These are phyloP conservation scores for Phaeosphaeriaceae sp. DNA, from an alignment of 2,329 filamentous ascomycete genomes.

Conservation along the genomic window DNA sequence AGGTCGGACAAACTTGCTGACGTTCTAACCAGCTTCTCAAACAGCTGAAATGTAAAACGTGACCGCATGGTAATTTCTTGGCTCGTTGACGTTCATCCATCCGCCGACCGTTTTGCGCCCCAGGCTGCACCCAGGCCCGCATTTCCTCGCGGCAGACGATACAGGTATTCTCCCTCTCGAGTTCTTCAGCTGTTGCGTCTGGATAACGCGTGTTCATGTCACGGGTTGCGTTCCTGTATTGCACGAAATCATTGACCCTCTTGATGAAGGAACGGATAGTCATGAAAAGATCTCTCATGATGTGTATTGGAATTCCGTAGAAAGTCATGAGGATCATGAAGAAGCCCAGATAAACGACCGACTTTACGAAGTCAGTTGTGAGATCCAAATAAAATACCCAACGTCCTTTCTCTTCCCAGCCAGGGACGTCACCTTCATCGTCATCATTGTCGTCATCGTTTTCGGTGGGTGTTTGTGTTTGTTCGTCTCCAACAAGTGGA, in stretches of 20 bases:
- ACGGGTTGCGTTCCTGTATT: conserved; percentile 87
- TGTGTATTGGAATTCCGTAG: conserved; percentile 95
- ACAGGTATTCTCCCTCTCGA: conserved; percentile 86
- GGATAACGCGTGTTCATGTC: conserved; percentile 93
- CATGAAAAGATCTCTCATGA: conserved; percentile 93
- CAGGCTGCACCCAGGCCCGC: conserved; percentile 73
- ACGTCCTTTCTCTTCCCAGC: conserved; percentile 95
- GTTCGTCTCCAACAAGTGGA: conserved; percentile 54
- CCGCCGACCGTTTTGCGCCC: conserved; percentile 44
- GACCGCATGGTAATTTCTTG: conserved; percentile 95
- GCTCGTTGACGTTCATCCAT: conserved; percentile 83
- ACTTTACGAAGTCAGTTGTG: conserved; percentile 85
- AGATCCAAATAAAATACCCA: conserved; percentile 91
- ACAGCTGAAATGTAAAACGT: conserved; percentile 93
- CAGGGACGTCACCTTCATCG: conserved; percentile 91
- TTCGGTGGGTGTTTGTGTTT: conserved; percentile 40
- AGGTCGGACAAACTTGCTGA: conserved; percentile 96
- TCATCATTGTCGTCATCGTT: conserved; percentile 87
- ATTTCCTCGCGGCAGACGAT: conserved; percentile 98
- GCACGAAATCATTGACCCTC: conserved; percentile 83
- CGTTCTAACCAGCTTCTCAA: conserved; percentile 96
- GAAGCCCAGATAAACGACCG: conserved; percentile 87
- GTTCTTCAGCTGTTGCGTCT: conserved; percentile 86
- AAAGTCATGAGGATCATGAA: conserved; percentile 92
- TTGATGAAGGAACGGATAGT: conserved; percentile 91